These are phyloP conservation scores for Clohesyomyces aquaticus DNA, from an alignment of 495 filamentous ascomycete species.

Conservation along the genomic window DNA sequence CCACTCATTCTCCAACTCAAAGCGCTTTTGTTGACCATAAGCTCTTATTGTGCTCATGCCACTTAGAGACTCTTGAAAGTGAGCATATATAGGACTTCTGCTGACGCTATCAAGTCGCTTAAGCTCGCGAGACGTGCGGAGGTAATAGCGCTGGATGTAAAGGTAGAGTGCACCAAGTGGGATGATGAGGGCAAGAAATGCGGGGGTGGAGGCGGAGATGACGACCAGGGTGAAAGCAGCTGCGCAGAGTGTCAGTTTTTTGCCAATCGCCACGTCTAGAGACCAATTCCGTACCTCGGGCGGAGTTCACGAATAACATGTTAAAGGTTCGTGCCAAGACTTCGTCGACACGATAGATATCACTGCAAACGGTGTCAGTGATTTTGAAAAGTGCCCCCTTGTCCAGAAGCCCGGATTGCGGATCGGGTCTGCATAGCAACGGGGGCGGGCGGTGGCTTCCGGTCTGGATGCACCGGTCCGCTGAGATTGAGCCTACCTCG, in stretches of 20 bases:
- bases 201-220: constrained; percentile 79
- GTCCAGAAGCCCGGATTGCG: constrained; percentile 42
- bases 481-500: constrained; percentile 58
- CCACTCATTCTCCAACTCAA: constrained; percentile 95
- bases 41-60: constrained; percentile 97
- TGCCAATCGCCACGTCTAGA: neutral
- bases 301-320: constrained; percentile 83
- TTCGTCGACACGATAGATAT: constrained; percentile 95
- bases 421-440: constrained; percentile 61
- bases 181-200: constrained; percentile 77
- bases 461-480: neutral
- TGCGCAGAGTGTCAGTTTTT: constrained; percentile 31
- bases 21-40: constrained; percentile 84
- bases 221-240: constrained; percentile 77
- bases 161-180: constrained; percentile 82
- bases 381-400: neutral
- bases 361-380: constrained; percentile 54
- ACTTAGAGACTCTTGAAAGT: constrained; percentile 96
- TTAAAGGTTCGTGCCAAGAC: constrained; percentile 70
- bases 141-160: constrained; percentile 96
- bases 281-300: constrained; percentile 60
- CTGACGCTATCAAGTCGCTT: constrained; percentile 96
- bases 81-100: constrained; percentile 93
- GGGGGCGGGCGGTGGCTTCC: constrained; percentile 4
- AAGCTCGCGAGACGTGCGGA: constrained; percentile 91